phyloP scores from a whole-genome alignment of 2,329 filamentous ascomycete genomes.

The Phaeosphaeriaceae sp. region DNA sequence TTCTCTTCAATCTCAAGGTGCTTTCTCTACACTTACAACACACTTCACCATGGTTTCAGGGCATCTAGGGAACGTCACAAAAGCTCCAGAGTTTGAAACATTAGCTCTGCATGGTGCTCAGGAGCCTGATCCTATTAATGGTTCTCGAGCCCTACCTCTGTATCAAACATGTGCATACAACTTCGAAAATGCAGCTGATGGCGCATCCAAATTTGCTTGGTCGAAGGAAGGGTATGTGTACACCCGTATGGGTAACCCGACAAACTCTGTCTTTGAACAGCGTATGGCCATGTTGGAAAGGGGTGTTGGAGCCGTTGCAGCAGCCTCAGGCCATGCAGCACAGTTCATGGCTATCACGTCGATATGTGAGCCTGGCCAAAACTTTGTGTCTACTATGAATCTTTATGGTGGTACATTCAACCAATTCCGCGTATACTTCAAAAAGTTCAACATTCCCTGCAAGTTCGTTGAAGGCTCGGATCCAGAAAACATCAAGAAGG shows the following conservation, averaged over 20 bases:
- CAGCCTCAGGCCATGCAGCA: slow-evolving; percentile 48
- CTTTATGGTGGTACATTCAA: slow-evolving; percentile 50
- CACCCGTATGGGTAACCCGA: slow-evolving; percentile 50
- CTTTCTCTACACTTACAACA: background rate
- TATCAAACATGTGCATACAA: slow-evolving; percentile 28
- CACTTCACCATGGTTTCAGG: slow-evolving; percentile 27
- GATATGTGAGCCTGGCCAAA: slow-evolving; percentile 47
- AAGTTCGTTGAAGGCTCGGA: slow-evolving; percentile 46
- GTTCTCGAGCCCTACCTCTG: slow-evolving; percentile 27
- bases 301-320: slow-evolving; percentile 47
- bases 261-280: slow-evolving; percentile 49
- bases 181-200: slow-evolving; percentile 49
- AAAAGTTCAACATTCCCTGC: slow-evolving; percentile 48
- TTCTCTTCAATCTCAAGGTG: background rate
- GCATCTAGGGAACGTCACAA: slow-evolving; percentile 28
- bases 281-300: slow-evolving; percentile 49
- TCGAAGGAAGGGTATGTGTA: slow-evolving; percentile 50
- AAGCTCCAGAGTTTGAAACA: slow-evolving; percentile 27
- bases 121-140: slow-evolving; percentile 31
- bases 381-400: slow-evolving; percentile 48
- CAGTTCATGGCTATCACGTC: slow-evolving; percentile 48
- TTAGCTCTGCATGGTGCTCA: slow-evolving; percentile 29
- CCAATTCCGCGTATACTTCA: slow-evolving; percentile 48
- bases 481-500: slow-evolving; percentile 19
- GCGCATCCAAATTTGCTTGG: slow-evolving; percentile 39